These are phyloP conservation scores for Psilocybe mexicana DNA, from an alignment of 1,284 basidiomycete species.

Conservation along the genomic window DNA sequence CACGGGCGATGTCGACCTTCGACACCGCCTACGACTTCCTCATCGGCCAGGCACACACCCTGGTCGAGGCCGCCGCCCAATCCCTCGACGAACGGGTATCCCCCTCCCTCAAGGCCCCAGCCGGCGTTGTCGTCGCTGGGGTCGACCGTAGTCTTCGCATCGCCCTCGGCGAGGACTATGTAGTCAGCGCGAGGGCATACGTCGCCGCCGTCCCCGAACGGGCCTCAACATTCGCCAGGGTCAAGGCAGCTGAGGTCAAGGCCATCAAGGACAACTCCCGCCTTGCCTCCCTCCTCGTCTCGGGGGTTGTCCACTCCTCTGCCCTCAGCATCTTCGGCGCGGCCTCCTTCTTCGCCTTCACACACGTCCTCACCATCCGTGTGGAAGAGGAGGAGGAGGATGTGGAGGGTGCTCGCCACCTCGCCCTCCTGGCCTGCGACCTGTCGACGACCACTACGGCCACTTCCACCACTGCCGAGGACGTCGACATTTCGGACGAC, in stretches of 20 bases:
- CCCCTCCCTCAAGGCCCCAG: neutral
- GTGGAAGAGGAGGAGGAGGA: neutral
- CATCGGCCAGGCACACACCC: neutral
- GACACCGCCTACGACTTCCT: conserved; percentile 3
- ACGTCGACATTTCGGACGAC: neutral
- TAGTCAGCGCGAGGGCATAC: neutral
- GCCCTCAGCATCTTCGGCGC: neutral
- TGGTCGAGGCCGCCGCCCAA: neutral
- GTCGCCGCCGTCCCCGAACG: neutral
- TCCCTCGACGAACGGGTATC: neutral
- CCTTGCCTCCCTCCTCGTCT: neutral
- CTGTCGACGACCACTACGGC: neutral
- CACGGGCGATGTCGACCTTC: conserved; percentile 3
- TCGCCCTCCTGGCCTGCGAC: neutral
- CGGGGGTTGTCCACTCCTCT: neutral
- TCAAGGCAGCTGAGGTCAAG: neutral
- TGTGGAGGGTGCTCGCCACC: neutral
- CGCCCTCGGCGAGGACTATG: neutral
- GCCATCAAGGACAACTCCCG: neutral
- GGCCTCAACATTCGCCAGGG: neutral
- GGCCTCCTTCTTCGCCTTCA: neutral
- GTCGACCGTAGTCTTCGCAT: neutral
- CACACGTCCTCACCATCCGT: neutral
- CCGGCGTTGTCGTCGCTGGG: neutral
- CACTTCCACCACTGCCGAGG: neutral